Conservation (phyloP, 225 moss, liverwort and hornwort species). For the Bryoerythrophyllum caledonicum region DNA sequence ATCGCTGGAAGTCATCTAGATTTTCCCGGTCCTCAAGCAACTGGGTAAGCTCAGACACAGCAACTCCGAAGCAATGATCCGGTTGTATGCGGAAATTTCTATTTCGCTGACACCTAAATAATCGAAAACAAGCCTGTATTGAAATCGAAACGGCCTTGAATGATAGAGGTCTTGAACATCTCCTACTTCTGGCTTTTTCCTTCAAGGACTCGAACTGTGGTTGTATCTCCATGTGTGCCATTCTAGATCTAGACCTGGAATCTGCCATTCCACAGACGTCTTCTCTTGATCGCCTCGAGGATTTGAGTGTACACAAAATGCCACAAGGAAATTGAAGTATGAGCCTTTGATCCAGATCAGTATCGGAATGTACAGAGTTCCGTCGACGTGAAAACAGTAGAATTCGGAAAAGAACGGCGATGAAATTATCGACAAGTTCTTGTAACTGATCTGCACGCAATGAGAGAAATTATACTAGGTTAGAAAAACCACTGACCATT, state of each 20-base stretch:
- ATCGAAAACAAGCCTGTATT: background rate
- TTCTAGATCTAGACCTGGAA: too few relatives aligned
- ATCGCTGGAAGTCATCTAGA: slow-evolving; percentile 8
- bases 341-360: background rate
- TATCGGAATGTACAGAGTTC: background rate
- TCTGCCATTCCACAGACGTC: background rate
- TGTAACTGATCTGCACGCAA: background rate
- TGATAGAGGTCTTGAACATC: background rate
- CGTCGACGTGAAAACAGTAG: background rate
- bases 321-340: background rate
- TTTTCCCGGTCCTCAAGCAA: slow-evolving; percentile 25
- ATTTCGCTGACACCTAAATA: background rate
- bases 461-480: background rate
- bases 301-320: background rate
- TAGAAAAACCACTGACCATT: too few relatives aligned
- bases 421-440: background rate
- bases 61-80: slow-evolving; percentile 7
- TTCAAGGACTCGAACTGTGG: background rate
- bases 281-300: background rate
- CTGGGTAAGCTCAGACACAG: background rate
- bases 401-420: background rate
- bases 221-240: background rate
- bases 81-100: background rate
- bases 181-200: background rate
- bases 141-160: background rate